Evolutionary conservation across 371 early-diverging fungal species (phyloP).

Genomic region (Apophysomyces variabilis): DNA sequence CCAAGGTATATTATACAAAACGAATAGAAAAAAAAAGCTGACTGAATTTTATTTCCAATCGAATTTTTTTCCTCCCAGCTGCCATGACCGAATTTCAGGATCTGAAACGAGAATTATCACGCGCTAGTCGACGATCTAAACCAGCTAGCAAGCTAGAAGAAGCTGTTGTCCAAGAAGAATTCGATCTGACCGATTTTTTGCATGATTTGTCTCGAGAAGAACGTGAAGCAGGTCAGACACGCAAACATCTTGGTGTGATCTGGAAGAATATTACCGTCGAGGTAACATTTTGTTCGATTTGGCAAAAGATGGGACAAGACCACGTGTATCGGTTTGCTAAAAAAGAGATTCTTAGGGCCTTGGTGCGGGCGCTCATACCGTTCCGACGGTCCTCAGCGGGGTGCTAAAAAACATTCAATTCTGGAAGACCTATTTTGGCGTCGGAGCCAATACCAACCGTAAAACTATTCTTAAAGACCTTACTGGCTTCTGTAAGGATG

Average conservation of each 20-base stretch:
- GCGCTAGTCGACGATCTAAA: constrained; percentile 31
- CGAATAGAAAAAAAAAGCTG: background rate
- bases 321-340: background rate
- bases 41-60: no score
- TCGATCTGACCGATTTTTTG: constrained; percentile 41
- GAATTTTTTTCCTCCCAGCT: constrained; percentile 14
- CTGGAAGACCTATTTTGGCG: constrained; percentile 33
- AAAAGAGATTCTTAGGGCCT: constrained; percentile 24
- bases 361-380: constrained; percentile 45
- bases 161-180: constrained; percentile 28
- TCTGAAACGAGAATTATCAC: constrained; percentile 38
- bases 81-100: constrained; percentile 42
- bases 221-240: constrained; percentile 25
- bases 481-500: constrained; percentile 65
- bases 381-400: constrained; percentile 31
- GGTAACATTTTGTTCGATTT: background rate
- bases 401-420: constrained; percentile 24
- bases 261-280: constrained; percentile 53
- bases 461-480: constrained; percentile 54
- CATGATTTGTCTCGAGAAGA: constrained; percentile 17
- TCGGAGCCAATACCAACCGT: constrained; percentile 13
- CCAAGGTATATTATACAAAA: constrained; percentile 14
- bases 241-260: constrained; percentile 51
- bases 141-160: constrained; percentile 18
- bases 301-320: background rate